A percentile compares a stretch with the other conserved stretches of the same genome.
Conservation (phyloP, 1,139 yeast genomes). For the Lodderomyces metapsilosis region DNA sequence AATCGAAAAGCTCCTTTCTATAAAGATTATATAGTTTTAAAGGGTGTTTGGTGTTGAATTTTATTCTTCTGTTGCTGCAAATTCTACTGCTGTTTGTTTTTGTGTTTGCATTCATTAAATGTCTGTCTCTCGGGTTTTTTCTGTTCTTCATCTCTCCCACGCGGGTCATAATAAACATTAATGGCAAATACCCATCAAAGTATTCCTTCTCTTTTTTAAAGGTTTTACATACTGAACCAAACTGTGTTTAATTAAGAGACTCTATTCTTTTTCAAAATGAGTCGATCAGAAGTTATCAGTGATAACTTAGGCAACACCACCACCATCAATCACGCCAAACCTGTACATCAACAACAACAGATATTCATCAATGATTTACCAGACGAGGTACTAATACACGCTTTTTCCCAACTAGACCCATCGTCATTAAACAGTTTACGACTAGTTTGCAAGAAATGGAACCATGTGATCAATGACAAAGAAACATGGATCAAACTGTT, state of each 20-base stretch:
- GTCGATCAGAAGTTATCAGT: constrained; percentile 7
- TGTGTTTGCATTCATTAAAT: too few relatives aligned
- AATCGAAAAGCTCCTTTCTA: too few relatives aligned
- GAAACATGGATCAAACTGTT: constrained; percentile 64
- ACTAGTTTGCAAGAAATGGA: constrained; percentile 55
- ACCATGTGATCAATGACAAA: constrained; percentile 51
- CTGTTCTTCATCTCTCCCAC: neutral
- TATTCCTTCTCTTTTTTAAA: neutral
- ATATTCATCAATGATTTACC: constrained; percentile 46
- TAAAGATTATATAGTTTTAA: too few relatives aligned
- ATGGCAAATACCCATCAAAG: neutral
- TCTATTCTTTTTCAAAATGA: too few relatives aligned
- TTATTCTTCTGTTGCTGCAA: too few relatives aligned
- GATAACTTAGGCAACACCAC: constrained; percentile 22
- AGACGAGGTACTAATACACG: constrained; percentile 52
- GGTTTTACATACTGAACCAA: too few relatives aligned
- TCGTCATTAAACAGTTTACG: constrained; percentile 48
- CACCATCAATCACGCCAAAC: constrained; percentile 1
- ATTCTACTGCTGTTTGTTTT: too few relatives aligned
- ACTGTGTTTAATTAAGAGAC: too few relatives aligned
- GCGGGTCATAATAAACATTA: neutral
- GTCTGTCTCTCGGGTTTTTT: too few relatives aligned
- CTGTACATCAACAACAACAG: neutral
- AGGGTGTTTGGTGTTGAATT: too few relatives aligned
- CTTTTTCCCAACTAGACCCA: constrained; percentile 59